Percentiles rank a stretch among this genome's conserved stretches.
These are phyloP conservation scores for Saccharomycopsis fibuligera DNA, from an alignment of 805 yeast species.

Conservation along the genomic window DNA sequence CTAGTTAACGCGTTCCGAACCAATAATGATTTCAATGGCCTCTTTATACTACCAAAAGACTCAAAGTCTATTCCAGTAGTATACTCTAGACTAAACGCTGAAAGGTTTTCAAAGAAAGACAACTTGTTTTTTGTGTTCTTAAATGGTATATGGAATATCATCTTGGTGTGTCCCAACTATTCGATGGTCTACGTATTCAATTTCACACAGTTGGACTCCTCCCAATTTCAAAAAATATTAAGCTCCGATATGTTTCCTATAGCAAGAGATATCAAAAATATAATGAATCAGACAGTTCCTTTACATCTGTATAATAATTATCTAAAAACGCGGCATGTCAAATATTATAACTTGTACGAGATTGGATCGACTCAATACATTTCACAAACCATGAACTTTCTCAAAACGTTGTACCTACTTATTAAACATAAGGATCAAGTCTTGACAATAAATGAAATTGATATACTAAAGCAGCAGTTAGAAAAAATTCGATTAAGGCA, in stretches of 20 bases:
- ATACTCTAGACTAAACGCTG: background rate
- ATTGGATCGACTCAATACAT: background rate
- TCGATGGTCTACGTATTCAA: slow-evolving; percentile 3
- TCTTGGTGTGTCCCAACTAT: slow-evolving; percentile 1
- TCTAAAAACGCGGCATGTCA: no score
- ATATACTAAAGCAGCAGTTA: no score
- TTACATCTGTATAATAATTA: no score
- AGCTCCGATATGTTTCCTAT: background rate
- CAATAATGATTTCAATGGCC: background rate
- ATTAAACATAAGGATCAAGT: background rate
- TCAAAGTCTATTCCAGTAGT: background rate
- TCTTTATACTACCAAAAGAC: slow-evolving; percentile 5
- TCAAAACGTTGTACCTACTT: background rate
- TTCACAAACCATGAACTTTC: background rate
- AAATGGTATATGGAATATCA: slow-evolving; percentile 6
- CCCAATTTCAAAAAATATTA: background rate
- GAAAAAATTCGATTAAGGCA: no score
- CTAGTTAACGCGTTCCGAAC: background rate
- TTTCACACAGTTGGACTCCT: slow-evolving; percentile 5
- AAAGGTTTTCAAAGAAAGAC: background rate
- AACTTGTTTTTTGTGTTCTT: background rate
- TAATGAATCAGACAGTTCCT: no score
- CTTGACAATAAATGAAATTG: background rate
- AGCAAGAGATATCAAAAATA: slow-evolving; percentile 5
- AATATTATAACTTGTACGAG: background rate